Conservation (phyloP, 192 early-diverging fungal species). For the Mortierella alpina region DNA sequence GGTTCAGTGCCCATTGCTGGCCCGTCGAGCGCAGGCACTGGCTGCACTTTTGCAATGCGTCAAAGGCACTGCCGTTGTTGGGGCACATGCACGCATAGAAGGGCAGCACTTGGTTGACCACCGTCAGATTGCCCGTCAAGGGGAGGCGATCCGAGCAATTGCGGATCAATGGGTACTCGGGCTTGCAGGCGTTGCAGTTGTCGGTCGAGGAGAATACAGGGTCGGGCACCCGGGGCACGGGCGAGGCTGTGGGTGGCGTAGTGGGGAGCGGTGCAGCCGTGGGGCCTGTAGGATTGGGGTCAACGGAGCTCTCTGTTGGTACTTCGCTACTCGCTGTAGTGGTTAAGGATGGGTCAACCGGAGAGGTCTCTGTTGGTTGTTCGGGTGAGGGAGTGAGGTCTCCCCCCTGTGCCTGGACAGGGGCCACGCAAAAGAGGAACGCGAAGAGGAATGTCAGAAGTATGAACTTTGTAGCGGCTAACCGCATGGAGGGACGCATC, state of each 20-base stretch:
- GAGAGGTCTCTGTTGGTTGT: neutral
- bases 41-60: constrained; percentile 26
- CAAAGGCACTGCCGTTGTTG: constrained; percentile 5
- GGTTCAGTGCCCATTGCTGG: constrained; percentile 17
- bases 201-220: constrained; percentile 37
- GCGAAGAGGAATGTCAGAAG: constrained; percentile 9
- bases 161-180: constrained; percentile 4
- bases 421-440: constrained; percentile 8
- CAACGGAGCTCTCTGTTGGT: neutral
- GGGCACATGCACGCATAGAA: constrained; percentile 42
- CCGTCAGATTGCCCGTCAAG: constrained; percentile 24
- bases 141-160: constrained; percentile 24
- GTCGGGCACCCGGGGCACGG: neutral
- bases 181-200: constrained; percentile 18
- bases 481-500: no score
- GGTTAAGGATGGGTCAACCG: neutral
- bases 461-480: neutral
- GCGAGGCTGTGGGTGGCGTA: neutral
- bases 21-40: constrained; percentile 34
- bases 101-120: constrained; percentile 39
- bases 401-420: constrained; percentile 11
- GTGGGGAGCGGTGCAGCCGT: neutral
- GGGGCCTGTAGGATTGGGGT: neutral
- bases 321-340: neutral
- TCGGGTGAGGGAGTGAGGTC: neutral